Evolutionary conservation across 106 monocot genomes (phyloP).

Genomic region (Chionographis japonica): DNA sequence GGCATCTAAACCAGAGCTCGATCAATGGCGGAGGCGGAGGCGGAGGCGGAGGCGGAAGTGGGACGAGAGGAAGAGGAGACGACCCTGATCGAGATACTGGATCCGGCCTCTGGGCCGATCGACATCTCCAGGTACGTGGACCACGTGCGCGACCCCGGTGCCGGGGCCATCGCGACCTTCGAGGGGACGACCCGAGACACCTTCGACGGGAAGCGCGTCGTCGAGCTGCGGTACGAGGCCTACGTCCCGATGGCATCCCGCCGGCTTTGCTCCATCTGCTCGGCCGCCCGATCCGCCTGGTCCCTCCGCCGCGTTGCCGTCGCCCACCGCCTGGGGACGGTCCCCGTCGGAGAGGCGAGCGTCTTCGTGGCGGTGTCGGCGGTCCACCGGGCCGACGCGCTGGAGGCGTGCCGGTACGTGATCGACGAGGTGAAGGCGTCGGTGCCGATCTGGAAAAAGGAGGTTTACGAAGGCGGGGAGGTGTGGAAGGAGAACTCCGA

Average conservation of each 20-base stretch:
- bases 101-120: conserved; percentile 29
- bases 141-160: conserved; percentile 69
- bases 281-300: conserved; percentile 43
- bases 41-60: background rate
- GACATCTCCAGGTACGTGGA: conserved; percentile 45
- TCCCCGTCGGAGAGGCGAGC: conserved; percentile 79
- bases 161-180: conserved; percentile 90
- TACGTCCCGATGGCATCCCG: conserved; percentile 80
- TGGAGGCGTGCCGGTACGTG: conserved; percentile 81
- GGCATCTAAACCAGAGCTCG: too few relatives aligned
- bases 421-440: conserved; percentile 93
- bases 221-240: conserved; percentile 87
- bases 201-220: conserved; percentile 65
- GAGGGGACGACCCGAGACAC: conserved; percentile 91
- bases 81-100: conserved; percentile 72
- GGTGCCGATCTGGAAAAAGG: conserved; percentile 99
- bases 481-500: conserved; percentile 96
- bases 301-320: conserved; percentile 47
- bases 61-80: conserved; percentile 3
- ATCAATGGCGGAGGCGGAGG: conserved; percentile 12
- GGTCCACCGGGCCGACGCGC: conserved; percentile 66
- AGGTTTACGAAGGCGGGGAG: conserved; percentile 87
- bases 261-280: conserved; percentile 36
- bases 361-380: conserved; percentile 81
- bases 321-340: conserved; percentile 75